Evolutionary conservation across 768 basidiomycete species (phyloP).

Genomic region (Pleurotus platypus): DNA sequence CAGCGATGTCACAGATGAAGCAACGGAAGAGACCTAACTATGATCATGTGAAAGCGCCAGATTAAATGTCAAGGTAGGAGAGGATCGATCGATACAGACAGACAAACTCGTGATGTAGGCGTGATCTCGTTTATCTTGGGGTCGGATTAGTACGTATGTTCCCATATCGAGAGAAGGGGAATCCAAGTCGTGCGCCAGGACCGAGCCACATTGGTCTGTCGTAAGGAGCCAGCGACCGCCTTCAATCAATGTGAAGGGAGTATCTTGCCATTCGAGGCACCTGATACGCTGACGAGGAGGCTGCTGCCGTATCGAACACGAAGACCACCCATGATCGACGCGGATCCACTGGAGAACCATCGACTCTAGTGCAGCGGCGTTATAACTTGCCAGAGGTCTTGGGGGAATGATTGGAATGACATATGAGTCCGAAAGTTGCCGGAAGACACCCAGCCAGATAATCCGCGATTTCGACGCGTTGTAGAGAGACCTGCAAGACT

Average conservation of each 20-base stretch:
- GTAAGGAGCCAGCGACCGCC: not conserved
- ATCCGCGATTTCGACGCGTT: not conserved
- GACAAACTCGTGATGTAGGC: not conserved
- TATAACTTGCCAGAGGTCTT: not conserved
- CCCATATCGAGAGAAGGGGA: not conserved
- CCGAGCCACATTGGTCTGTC: not conserved
- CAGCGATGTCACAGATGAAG: not conserved
- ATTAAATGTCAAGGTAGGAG: not conserved
- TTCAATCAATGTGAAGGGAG: not conserved
- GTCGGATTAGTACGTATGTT: not conserved
- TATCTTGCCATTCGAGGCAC: not conserved
- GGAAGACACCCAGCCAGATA: not conserved
- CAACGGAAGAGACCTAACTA: not conserved
- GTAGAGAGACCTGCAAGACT: not conserved
- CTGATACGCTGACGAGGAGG: not conserved
- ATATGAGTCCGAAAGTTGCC: not conserved
- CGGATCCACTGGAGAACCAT: not conserved
- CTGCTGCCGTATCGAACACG: not conserved
- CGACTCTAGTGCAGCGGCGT: not conserved
- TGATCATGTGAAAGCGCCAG: not conserved
- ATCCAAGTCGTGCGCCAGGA: not conserved
- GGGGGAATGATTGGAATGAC: not conserved
- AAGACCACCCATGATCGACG: not conserved
- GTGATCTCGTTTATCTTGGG: not conserved
- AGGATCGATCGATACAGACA: not conserved